phyloP scores from a whole-genome alignment of 306 rosid species.

The Corylus avellana region DNA sequence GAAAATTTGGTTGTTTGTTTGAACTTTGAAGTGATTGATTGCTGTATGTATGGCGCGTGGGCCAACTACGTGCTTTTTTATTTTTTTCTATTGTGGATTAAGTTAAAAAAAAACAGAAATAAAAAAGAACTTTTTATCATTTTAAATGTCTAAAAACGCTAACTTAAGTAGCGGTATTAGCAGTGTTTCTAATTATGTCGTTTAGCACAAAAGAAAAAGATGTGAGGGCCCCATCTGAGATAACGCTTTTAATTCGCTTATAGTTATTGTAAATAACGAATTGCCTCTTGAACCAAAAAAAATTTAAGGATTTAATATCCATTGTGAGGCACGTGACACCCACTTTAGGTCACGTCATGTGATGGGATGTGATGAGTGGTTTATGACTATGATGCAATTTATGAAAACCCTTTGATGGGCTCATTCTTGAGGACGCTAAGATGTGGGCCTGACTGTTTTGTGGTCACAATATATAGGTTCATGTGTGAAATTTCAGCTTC shows the following conservation, averaged over 20 bases:
- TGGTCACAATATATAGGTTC: not conserved
- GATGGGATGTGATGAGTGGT: not conserved
- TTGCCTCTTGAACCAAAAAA: too few relatives aligned
- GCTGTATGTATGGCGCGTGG: conserved; percentile 16
- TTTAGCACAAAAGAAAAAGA: too few relatives aligned
- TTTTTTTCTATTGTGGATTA: not conserved
- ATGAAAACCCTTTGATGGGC: not conserved
- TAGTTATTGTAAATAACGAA: too few relatives aligned
- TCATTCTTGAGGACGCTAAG: not conserved
- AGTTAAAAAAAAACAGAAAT: too few relatives aligned
- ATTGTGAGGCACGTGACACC: too few relatives aligned
- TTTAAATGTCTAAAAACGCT: not conserved
- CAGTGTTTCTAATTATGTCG: too few relatives aligned
- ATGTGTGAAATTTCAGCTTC: not conserved
- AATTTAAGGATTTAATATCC: too few relatives aligned
- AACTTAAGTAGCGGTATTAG: too few relatives aligned
- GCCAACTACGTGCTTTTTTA: not conserved
- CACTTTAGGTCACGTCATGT: not conserved
- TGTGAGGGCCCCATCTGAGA: too few relatives aligned
- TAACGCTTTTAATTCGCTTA: too few relatives aligned
- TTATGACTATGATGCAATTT: not conserved
- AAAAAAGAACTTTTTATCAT: too few relatives aligned
- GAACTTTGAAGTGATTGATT: not conserved
- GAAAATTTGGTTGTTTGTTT: not conserved
- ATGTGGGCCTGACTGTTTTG: not conserved